Evolutionary conservation across 352 stramenopile genomes (phyloP).

Genomic region (Phytophthora hybrid): DNA sequence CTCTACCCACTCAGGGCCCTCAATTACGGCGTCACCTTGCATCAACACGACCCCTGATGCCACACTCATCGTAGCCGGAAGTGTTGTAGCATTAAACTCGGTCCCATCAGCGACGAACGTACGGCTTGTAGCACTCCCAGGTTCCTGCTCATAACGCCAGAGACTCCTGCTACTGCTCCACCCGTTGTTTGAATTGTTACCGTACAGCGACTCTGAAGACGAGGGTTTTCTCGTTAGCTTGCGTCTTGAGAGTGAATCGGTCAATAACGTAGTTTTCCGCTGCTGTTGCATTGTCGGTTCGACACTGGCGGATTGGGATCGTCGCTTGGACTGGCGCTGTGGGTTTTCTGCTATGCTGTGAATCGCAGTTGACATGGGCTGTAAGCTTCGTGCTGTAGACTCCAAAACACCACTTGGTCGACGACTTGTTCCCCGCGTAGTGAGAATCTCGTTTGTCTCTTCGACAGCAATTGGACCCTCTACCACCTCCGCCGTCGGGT

Average conservation of each 20-base stretch:
- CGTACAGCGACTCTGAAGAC: conserved; percentile 17
- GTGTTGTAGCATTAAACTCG: conserved; percentile 31
- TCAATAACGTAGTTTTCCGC: conserved; percentile 29
- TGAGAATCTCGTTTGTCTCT: neutral
- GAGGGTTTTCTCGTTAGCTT: conserved; percentile 22
- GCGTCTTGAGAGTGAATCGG: conserved; percentile 37
- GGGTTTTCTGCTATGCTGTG: conserved; percentile 33
- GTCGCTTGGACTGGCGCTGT: conserved; percentile 21
- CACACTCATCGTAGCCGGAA: conserved; percentile 45
- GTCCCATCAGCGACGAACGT: conserved; percentile 33
- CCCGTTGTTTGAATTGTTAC: conserved; percentile 8
- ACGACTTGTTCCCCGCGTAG: conserved; percentile 15
- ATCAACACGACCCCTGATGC: conserved; percentile 51
- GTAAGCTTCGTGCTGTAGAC: conserved; percentile 9
- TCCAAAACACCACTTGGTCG: neutral
- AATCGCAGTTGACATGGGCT: conserved; percentile 20
- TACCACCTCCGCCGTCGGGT: conserved; percentile 7
- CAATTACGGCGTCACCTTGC: conserved; percentile 50
- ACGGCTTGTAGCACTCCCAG: conserved; percentile 17
- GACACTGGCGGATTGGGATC: conserved; percentile 22
- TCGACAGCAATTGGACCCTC: neutral
- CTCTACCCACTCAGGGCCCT: conserved; percentile 54
- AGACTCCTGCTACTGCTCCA: conserved; percentile 27
- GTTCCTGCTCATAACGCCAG: conserved; percentile 40
- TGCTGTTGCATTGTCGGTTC: conserved; percentile 15